These are phyloP conservation scores for Phytophthora hibernalis DNA, from an alignment of 352 stramenopile species.

Conservation along the genomic window DNA sequence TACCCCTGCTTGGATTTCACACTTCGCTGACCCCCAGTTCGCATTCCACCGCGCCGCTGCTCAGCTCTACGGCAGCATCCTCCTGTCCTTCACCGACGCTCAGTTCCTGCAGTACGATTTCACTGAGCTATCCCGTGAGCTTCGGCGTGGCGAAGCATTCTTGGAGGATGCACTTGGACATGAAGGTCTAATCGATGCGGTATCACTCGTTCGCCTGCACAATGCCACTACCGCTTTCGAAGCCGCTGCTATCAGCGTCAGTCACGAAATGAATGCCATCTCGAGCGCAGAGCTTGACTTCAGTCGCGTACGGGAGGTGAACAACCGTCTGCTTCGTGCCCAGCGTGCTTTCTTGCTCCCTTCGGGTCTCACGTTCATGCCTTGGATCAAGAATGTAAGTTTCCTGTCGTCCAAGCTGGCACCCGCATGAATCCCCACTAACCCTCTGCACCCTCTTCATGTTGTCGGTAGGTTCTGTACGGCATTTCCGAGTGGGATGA, in stretches of 20 bases:
- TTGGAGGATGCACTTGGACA: constrained; percentile 53
- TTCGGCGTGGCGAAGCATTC: constrained; percentile 69
- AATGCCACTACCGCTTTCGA: constrained; percentile 72
- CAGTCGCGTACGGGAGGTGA: constrained; percentile 84
- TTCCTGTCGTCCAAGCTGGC: background rate
- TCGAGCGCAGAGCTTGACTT: constrained; percentile 71
- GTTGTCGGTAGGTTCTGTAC: constrained; percentile 61
- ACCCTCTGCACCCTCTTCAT: constrained; percentile 8
- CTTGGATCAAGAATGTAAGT: constrained; percentile 87
- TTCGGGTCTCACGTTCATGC: constrained; percentile 67
- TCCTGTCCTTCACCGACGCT: constrained; percentile 79
- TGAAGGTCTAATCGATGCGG: constrained; percentile 32
- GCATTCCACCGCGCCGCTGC: constrained; percentile 77
- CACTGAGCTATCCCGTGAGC: constrained; percentile 73
- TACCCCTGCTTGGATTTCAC: constrained; percentile 80
- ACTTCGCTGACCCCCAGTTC: constrained; percentile 76
- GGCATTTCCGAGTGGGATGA: constrained; percentile 89
- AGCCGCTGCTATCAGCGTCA: constrained; percentile 54
- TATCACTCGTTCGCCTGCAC: constrained; percentile 61
- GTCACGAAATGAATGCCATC: constrained; percentile 68
- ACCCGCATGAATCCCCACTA: constrained; percentile 1
- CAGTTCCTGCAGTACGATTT: constrained; percentile 91
- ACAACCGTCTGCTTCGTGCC: constrained; percentile 84
- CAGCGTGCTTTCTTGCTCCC: constrained; percentile 84
- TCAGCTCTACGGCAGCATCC: constrained; percentile 81